Evolutionary conservation across 192 early-diverging fungal species (phyloP).

Genomic region (Jimgerdemannia flammicorona): DNA sequence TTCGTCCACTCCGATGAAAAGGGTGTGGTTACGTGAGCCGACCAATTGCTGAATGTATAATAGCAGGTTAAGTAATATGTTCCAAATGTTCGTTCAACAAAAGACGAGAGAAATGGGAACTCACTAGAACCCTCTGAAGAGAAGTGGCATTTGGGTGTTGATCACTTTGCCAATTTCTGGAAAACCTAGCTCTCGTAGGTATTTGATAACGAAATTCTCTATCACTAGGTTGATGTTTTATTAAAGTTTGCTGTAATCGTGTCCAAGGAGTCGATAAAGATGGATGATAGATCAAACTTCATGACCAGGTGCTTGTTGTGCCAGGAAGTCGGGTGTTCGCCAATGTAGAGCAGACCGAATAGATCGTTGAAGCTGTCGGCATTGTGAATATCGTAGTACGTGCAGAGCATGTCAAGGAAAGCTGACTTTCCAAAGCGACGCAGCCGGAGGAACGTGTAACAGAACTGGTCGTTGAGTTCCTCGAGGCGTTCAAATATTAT

Average conservation of each 20-base stretch:
- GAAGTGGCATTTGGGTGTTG: neutral
- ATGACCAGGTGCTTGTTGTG: constrained; percentile 30
- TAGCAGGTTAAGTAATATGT: constrained; percentile 11
- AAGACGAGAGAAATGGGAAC: constrained; percentile 6
- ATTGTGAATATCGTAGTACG: constrained; percentile 21
- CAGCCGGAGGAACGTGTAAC: constrained; percentile 25
- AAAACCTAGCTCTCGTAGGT: neutral
- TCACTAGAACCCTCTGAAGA: constrained; percentile 4
- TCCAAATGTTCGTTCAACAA: neutral
- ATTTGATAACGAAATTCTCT: constrained; percentile 7
- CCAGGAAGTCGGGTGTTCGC: constrained; percentile 24
- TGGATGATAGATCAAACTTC: constrained; percentile 31
- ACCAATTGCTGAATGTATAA: constrained; percentile 20
- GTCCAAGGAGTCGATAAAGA: constrained; percentile 16
- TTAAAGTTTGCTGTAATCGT: constrained; percentile 14
- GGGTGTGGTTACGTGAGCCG: constrained; percentile 14
- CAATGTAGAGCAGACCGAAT: constrained; percentile 32
- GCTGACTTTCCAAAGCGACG: constrained; percentile 26
- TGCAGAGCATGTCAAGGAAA: constrained; percentile 31
- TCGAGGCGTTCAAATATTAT: constrained; percentile 31
- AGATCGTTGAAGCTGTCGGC: constrained; percentile 25
- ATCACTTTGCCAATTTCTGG: neutral
- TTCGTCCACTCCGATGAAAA: constrained; percentile 34
- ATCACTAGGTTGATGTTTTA: constrained; percentile 14
- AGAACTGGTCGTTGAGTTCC: constrained; percentile 8